Evolutionary conservation across 2,329 filamentous ascomycete genomes (phyloP).

Genomic region (Knufia petricola): DNA sequence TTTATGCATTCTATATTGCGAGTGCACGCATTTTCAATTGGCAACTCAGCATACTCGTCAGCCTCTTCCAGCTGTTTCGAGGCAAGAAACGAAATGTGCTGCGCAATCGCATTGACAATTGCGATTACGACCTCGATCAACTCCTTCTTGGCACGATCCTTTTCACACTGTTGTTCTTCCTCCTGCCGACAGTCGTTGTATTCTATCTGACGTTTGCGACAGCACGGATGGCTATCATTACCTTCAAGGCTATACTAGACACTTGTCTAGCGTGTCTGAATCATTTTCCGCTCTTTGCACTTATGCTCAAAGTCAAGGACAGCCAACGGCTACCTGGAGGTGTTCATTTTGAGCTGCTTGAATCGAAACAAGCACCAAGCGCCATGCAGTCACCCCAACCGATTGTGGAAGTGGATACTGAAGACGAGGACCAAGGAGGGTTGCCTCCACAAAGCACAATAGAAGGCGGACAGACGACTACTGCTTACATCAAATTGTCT

Average conservation of each 20-base stretch:
- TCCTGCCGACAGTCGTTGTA: slow-evolving; percentile 87
- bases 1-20: slow-evolving; percentile 96
- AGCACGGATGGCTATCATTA: slow-evolving; percentile 89
- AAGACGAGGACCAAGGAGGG: slow-evolving; percentile 8
- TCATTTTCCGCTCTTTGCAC: slow-evolving; percentile 91
- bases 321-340: slow-evolving; percentile 74
- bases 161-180: slow-evolving; percentile 89
- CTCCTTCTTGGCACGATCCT: slow-evolving; percentile 91
- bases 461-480: slow-evolving; percentile 4
- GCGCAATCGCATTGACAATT: slow-evolving; percentile 94
- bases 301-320: slow-evolving; percentile 94
- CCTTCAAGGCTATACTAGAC: slow-evolving; percentile 81
- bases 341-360: slow-evolving; percentile 23
- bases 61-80: slow-evolving; percentile 95
- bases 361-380: slow-evolving; percentile 5
- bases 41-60: slow-evolving; percentile 94
- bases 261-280: slow-evolving; percentile 88
- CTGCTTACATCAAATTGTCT: slow-evolving; percentile 34
- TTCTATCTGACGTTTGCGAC: slow-evolving; percentile 96
- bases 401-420: slow-evolving; percentile 9
- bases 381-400: background rate
- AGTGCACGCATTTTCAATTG: slow-evolving; percentile 96
- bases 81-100: slow-evolving; percentile 97
- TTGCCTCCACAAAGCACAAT: background rate
- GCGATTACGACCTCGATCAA: slow-evolving; percentile 96